Base-by-base conservation (phyloP, 148 eudicot species). In the Vaccinium myrtillus region DNA sequence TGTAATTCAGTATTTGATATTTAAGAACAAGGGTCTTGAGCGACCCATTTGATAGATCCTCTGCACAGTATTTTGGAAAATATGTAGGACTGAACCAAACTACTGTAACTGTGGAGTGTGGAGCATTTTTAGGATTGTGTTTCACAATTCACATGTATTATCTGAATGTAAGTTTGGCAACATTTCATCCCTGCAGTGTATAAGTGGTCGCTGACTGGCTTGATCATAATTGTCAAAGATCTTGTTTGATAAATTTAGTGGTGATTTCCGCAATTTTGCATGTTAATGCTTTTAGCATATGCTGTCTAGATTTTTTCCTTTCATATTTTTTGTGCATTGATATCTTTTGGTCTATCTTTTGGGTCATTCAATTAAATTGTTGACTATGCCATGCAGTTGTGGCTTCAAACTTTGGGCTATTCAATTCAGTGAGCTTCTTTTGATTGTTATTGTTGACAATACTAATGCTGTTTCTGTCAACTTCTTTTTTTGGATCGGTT, bases 151-250 rank as follows among this genome's bases (percentile, higher is more conserved):
- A 32, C 1, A 67, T 67, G 36, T 32, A 67, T 23, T 67, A 4
- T 67, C 73, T 11, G 73, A 67, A 67, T 67, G 73, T 11, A 23
- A 25, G 73, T 67, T 67, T 67, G 73, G 73, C 73, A 67, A 67
- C 15, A 21, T 25, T 11, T 67, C 25, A 25, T 2, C 36, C 73
- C 15, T 25, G 73, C 73, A 67, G 73, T 30, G 13, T 11, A 67
- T 67, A 25, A 67, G 73, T 25, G 36, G 12, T 61, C 67, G 8
- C 6, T 59, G 23, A 61, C 4, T 19, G 67, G 16, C 73, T 67
- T 67, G 73, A 67, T 67, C 7, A 67, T 25, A 1, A 25, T 13
- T 12, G 36, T 67, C 73, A 67, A 11, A 67, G 23, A 67, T 67
- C 32, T 25, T 67, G 4, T 67, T 67, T 67, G 73, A 25, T 25